Percentiles rank a stretch among this genome's conserved stretches.
These are phyloP conservation scores for Mortierella sp. DNA, from an alignment of 371 early-diverging fungal genomes.

Conservation along the genomic window DNA sequence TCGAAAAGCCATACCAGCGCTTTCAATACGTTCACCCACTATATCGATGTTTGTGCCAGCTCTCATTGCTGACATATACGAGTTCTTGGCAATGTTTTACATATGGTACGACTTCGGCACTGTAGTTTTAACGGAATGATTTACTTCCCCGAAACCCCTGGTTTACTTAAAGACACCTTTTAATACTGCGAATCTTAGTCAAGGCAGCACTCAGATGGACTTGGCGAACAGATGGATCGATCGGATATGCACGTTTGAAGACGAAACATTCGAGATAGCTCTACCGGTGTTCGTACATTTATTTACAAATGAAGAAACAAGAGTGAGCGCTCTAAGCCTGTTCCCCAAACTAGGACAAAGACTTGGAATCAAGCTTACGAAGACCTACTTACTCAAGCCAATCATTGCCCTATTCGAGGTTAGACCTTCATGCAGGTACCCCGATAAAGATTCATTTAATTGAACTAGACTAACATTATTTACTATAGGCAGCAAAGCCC, in stretches of 20 bases:
- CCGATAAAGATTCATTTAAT: not conserved
- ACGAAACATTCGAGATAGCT: conserved; percentile 72
- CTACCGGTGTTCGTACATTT: conserved; percentile 70
- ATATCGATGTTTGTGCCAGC: conserved; percentile 67
- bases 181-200: conserved; percentile 19
- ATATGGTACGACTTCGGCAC: conserved; percentile 58
- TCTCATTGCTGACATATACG: conserved; percentile 71
- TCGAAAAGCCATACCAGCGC: conserved; percentile 64
- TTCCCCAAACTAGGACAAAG: conserved; percentile 72
- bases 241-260: conserved; percentile 69
- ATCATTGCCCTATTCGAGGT: conserved; percentile 75
- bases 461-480: not conserved
- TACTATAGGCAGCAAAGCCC: conserved; percentile 64
- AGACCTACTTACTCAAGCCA: conserved; percentile 67
- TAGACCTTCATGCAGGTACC: not conserved
- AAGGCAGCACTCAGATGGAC: conserved; percentile 39
- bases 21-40: conserved; percentile 58
- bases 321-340: conserved; percentile 65
- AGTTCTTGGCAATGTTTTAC: conserved; percentile 71
- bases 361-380: conserved; percentile 67
- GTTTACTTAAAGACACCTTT: not conserved
- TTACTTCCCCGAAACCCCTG: not conserved
- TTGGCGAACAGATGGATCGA: conserved; percentile 73
- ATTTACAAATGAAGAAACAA: conserved; percentile 65
- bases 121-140: not conserved